These are phyloP conservation scores for Ricinus communis DNA, from an alignment of 345 rosid species.

Conservation along the genomic window DNA sequence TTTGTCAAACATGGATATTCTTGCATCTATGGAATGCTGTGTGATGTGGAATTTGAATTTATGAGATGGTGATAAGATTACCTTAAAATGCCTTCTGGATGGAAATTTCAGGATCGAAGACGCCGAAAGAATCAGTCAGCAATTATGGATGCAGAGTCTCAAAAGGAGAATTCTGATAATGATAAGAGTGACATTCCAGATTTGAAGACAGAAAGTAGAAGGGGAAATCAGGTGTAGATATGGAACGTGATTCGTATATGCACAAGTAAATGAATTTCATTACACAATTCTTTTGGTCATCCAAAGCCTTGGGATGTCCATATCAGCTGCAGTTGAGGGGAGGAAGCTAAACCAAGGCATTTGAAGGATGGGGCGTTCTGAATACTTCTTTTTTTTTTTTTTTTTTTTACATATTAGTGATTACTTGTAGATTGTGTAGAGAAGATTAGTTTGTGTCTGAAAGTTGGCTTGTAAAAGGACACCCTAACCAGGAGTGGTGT, in stretches of 20 bases:
- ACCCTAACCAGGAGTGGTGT: constrained; percentile 28
- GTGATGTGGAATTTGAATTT: background rate
- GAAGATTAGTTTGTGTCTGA: constrained; percentile 26
- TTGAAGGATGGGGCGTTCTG: background rate
- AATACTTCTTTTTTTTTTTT: background rate
- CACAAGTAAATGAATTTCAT: constrained; percentile 5
- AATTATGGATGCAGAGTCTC: constrained; percentile 36
- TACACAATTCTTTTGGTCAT: constrained; percentile 17
- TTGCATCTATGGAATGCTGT: background rate
- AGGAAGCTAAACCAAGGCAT: constrained; percentile 9
- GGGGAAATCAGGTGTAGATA: constrained; percentile 14
- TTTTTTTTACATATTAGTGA: background rate
- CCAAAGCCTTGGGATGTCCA: background rate
- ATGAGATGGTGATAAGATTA: background rate
- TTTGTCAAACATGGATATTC: background rate
- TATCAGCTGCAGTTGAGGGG: constrained; percentile 3
- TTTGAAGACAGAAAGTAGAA: constrained; percentile 26
- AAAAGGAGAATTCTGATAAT: constrained; percentile 44
- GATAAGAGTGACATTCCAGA: constrained; percentile 47
- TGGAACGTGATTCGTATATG: background rate
- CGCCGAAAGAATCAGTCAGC: constrained; percentile 53
- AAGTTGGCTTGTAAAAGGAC: constrained; percentile 21
- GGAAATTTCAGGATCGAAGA: constrained; percentile 77
- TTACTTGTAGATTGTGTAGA: constrained; percentile 18
- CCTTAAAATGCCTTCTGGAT: background rate